These are phyloP conservation scores for Magnaporthiopsis poae DNA, from an alignment of 2,329 filamentous ascomycete species.

Conservation along the genomic window DNA sequence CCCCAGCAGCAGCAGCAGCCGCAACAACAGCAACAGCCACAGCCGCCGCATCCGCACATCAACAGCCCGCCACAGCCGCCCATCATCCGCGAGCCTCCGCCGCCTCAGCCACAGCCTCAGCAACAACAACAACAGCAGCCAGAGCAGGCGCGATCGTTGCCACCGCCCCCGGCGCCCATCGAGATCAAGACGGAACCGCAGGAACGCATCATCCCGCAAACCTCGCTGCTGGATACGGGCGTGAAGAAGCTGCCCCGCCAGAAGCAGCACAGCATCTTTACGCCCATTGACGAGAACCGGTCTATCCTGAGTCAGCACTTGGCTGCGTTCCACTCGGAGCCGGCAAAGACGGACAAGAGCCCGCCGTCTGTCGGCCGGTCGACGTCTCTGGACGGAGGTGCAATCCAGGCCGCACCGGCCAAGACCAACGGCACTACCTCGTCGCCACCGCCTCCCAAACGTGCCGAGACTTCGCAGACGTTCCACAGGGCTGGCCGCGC, in stretches of 20 bases:
- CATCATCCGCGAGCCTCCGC: constrained; percentile 11
- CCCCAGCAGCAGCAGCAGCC: constrained; percentile 30
- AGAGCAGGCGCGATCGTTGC: constrained; percentile 15
- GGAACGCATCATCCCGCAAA: constrained; percentile 32
- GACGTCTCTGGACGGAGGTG: background rate
- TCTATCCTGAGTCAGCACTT: constrained; percentile 82
- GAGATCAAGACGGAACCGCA: constrained; percentile 40
- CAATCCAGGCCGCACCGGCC: constrained; percentile 4
- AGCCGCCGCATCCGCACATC: constrained; percentile 17
- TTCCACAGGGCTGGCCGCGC: constrained; percentile 29
- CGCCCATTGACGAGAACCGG: constrained; percentile 85
- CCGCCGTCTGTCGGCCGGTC: constrained; percentile 8
- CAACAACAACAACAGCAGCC: constrained; percentile 43
- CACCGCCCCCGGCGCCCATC: constrained; percentile 34
- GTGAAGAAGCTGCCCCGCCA: constrained; percentile 61
- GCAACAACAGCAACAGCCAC: constrained; percentile 37
- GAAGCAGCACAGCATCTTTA: constrained; percentile 89
- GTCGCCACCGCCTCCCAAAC: constrained; percentile 46
- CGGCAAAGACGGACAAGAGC: constrained; percentile 28
- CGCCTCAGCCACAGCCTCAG: constrained; percentile 39
- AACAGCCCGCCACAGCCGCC: constrained; percentile 39
- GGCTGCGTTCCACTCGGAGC: constrained; percentile 53
- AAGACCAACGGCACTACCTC: constrained; percentile 25
- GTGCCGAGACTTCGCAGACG: constrained; percentile 39
- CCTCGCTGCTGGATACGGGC: constrained; percentile 40